Evolutionary conservation across 2,329 filamentous ascomycete species (phyloP), one percentile per base, ranked within the genome.

Genomic region (Colletotrichum siamense): DNA sequence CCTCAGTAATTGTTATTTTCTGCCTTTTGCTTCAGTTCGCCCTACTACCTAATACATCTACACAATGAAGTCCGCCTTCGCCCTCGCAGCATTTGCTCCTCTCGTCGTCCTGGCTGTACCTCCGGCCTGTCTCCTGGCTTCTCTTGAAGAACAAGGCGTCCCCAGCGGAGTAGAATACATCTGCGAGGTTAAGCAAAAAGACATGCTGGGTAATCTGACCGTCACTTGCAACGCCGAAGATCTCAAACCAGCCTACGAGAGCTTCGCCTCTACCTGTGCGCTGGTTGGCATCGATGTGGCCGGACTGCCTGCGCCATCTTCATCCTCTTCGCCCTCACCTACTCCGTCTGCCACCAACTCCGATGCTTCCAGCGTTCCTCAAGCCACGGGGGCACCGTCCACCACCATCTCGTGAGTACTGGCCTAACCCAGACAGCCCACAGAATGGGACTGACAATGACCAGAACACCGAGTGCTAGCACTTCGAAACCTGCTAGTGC

Each of bases 81-180:
- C 76, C 70, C 62, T 78, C 61, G 30, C 69, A 4, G 61, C 71
- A 10, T 69, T 77, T 65, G 16, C 67, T 34, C 36, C 78, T 49
- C 36, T 78, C 32, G 28, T 57, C 52, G 34, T 57, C n/a, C 36
- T 79, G 26, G 75, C 72, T 59, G 36, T 24, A 3, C 76, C 79
- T 52, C 76, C 74, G 3, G 77, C 77, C n/a, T 79, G 78, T 61
- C 68, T 80, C 24, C 24, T 79, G 9, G 65, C 67, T 10, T 78
- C 74, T 24, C 62, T 80, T 13, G 68, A 44, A 36, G 28, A 73
- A n/a, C 78, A 80, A 52, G 28, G 69, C 28, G 71, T 72, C 24
- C 74, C 75, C 5, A 15, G 67, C 22, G 49, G 73, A 10, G 36
- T 78, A 22, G 39, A 73, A 57, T 22, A 59, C 12, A 57, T 79